Percentiles rank a stretch among this genome's conserved stretches.
Conservation (phyloP, 2,329 filamentous ascomycete species). For the Sphaerulina vaccinii region DNA sequence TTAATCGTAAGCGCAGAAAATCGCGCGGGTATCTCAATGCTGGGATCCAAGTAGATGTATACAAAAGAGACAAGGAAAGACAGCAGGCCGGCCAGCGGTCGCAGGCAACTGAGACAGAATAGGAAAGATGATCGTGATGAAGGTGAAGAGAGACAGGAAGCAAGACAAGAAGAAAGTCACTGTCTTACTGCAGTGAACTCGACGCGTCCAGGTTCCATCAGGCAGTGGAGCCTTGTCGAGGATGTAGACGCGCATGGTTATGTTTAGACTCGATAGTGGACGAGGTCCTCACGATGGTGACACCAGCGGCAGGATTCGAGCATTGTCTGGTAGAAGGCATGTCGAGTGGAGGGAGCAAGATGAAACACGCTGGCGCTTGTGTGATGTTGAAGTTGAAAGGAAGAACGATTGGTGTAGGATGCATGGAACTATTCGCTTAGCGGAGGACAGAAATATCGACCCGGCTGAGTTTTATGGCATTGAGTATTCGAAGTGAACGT, state of each 20-base stretch:
- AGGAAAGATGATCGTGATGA: conserved; percentile 5
- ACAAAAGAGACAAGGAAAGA: conserved; percentile 18
- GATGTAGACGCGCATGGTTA: conserved; percentile 17
- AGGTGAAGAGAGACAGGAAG: background rate
- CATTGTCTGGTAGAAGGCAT: conserved; percentile 22
- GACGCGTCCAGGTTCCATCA: conserved; percentile 3
- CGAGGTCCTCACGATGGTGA: conserved; percentile 8
- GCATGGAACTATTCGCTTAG: conserved; percentile 10
- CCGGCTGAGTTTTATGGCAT: background rate
- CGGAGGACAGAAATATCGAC: background rate
- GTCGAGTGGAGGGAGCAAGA: conserved; percentile 10
- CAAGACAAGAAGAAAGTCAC: conserved; percentile 14
- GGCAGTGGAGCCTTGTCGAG: conserved; percentile 11
- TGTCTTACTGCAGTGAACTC: conserved; percentile 10
- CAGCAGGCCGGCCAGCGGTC: conserved; percentile 17
- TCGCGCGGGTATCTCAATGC: conserved; percentile 20
- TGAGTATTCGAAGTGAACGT: no score
- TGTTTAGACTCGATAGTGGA: conserved; percentile 9
- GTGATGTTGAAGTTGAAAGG: conserved; percentile 11
- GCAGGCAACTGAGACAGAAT: conserved; percentile 14
- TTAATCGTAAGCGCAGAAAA: conserved; percentile 13
- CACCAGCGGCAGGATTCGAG: conserved; percentile 25
- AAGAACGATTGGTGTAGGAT: conserved; percentile 20
- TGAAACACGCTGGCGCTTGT: conserved; percentile 28
- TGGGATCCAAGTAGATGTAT: conserved; percentile 6